phyloP scores from a whole-genome alignment of 2,329 filamentous ascomycete species.

The Talaromyces sp. region DNA sequence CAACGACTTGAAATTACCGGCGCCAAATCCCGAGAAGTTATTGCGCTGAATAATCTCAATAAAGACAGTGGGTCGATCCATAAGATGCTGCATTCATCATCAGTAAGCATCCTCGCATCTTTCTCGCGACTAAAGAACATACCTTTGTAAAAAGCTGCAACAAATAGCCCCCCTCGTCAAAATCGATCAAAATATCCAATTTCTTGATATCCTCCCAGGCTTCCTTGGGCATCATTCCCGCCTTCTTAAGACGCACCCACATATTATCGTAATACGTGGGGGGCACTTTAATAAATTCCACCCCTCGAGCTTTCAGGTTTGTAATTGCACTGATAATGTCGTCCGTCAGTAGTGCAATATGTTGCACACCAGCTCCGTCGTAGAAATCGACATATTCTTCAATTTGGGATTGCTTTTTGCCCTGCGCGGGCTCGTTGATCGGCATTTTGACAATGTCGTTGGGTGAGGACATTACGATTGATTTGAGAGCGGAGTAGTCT shows the following conservation, averaged over 20 bases:
- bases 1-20: constrained; percentile 90
- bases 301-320: constrained; percentile 75
- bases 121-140: constrained; percentile 18
- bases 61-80: constrained; percentile 93
- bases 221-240: constrained; percentile 61
- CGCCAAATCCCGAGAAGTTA: constrained; percentile 86
- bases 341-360: constrained; percentile 78
- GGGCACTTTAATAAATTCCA: constrained; percentile 89
- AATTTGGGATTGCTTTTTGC: constrained; percentile 89
- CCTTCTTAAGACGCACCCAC: constrained; percentile 63
- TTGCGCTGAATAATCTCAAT: constrained; percentile 94
- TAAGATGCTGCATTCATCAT: constrained; percentile 55
- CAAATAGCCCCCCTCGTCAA: constrained; percentile 86
- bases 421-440: constrained; percentile 89
- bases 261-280: constrained; percentile 79
- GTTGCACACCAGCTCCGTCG: constrained; percentile 82
- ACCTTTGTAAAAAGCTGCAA: constrained; percentile 67
- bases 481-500: constrained; percentile 82
- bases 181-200: constrained; percentile 88
- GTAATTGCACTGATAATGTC: constrained; percentile 75
- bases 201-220: constrained; percentile 71
- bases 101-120: neutral
- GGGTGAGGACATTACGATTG: constrained; percentile 81
- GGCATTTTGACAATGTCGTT: constrained; percentile 94
- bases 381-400: constrained; percentile 92